Evolutionary conservation across 2,329 filamentous ascomycete species (phyloP).

Genomic region (Beauveria rudraprayagi): DNA sequence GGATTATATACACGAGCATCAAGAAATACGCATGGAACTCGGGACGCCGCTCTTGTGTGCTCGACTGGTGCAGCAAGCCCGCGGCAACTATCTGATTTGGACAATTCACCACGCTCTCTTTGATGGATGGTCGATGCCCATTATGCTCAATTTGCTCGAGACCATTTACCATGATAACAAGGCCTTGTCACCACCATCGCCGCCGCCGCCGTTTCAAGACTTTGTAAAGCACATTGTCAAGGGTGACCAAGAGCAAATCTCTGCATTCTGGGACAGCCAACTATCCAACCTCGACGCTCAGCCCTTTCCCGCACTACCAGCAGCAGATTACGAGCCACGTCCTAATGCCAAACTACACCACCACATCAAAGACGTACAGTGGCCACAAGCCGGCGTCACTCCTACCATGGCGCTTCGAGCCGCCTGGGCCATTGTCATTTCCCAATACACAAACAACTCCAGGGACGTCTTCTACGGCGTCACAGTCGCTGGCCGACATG

Average conservation of each 20-base stretch:
- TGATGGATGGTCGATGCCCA: slow-evolving; percentile 12
- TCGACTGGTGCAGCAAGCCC: slow-evolving; percentile 15
- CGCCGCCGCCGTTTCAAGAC: slow-evolving; percentile 12
- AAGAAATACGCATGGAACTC: slow-evolving; percentile 12
- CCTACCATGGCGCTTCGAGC: slow-evolving; percentile 43
- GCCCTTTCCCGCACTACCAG: slow-evolving; percentile 35
- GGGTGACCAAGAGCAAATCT: slow-evolving; percentile 10
- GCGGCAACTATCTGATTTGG: slow-evolving; percentile 1
- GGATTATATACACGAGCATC: neutral
- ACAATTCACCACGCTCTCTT: slow-evolving; percentile 13
- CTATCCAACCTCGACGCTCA: slow-evolving; percentile 27
- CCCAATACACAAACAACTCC: slow-evolving; percentile 36
- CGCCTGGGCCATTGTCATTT: slow-evolving; percentile 44
- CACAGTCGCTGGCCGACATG: slow-evolving; percentile 43
- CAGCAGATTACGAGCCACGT: slow-evolving; percentile 38
- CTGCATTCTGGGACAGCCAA: slow-evolving; percentile 32
- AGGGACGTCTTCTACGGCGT: slow-evolving; percentile 46
- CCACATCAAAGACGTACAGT: slow-evolving; percentile 21
- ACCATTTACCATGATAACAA: no score
- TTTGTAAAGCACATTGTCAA: slow-evolving; percentile 35
- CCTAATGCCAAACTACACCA: slow-evolving; percentile 24
- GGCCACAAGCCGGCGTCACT: slow-evolving; percentile 20
- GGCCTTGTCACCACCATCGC: neutral
- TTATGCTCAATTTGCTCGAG: slow-evolving; percentile 9
- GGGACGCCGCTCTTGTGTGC: slow-evolving; percentile 31